Evolutionary conservation across 2,329 filamentous ascomycete species (phyloP).

Genomic region (Juglanconis sp.): DNA sequence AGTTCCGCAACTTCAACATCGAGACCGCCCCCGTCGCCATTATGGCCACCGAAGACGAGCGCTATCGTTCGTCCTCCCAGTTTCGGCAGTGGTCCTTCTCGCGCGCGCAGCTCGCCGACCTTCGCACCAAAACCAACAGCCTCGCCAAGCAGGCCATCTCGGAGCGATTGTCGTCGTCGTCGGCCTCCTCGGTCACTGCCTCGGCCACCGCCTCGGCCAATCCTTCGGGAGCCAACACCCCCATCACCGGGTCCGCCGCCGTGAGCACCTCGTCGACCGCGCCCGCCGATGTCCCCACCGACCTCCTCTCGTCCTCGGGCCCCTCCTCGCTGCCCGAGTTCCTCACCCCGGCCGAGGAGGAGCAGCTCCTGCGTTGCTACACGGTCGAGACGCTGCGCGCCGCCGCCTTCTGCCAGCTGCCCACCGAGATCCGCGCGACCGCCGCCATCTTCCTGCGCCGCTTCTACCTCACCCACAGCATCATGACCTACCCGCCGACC

Average conservation of each 20-base stretch:
- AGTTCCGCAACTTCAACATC: too few species aligned
- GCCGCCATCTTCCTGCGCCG: slow-evolving; percentile 86
- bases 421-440: slow-evolving; percentile 61
- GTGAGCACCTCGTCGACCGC: slow-evolving; percentile 22
- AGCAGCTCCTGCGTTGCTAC: slow-evolving; percentile 77
- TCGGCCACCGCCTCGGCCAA: slow-evolving; percentile 28
- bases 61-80: slow-evolving; percentile 87
- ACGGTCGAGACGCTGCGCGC: slow-evolving; percentile 56
- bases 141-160: slow-evolving; percentile 65
- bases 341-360: slow-evolving; percentile 79
- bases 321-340: slow-evolving; percentile 62
- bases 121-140: slow-evolving; percentile 76
- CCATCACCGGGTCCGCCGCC: slow-evolving; percentile 18
- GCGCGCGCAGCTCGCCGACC: slow-evolving; percentile 63
- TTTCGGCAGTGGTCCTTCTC: slow-evolving; percentile 93
- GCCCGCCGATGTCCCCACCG: slow-evolving; percentile 15
- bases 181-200: slow-evolving; percentile 44
- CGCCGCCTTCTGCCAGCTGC: slow-evolving; percentile 50
- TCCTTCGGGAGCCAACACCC: slow-evolving; percentile 28
- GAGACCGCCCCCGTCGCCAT: slow-evolving; percentile 11
- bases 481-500: slow-evolving; percentile 93
- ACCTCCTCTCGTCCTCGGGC: slow-evolving; percentile 6
- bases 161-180: slow-evolving; percentile 51
- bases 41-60: slow-evolving; percentile 82
- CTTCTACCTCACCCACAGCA: slow-evolving; percentile 93